These are phyloP conservation scores for Globisporangium paroecandrum DNA, from an alignment of 352 stramenopile genomes.

Conservation along the genomic window DNA sequence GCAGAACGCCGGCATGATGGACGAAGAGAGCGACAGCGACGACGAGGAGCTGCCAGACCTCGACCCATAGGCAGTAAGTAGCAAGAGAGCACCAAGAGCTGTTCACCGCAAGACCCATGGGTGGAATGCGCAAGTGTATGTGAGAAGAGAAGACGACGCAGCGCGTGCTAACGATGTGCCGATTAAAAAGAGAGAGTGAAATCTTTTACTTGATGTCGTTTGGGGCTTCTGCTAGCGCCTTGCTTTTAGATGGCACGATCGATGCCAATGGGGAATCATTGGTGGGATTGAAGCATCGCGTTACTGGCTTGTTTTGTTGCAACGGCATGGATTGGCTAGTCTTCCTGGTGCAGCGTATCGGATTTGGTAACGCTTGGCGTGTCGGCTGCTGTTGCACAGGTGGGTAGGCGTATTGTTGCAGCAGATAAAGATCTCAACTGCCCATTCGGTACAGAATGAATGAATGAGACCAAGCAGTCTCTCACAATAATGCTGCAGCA, in stretches of 20 bases:
- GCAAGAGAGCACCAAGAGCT: neutral
- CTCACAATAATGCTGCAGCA: neutral
- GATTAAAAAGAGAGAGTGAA: neutral
- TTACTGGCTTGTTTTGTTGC: neutral
- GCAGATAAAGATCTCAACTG: neutral
- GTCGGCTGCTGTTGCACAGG: neutral
- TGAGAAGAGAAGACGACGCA: neutral
- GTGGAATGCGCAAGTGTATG: neutral
- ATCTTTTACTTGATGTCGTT: neutral
- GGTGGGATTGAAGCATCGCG: neutral
- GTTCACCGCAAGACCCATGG: neutral
- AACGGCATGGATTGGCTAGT: neutral
- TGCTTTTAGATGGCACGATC: neutral
- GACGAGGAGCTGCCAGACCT: constrained; percentile 85
- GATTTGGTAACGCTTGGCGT: neutral
- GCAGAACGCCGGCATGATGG: constrained; percentile 80
- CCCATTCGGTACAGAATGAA: too few species aligned
- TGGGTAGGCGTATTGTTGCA: neutral
- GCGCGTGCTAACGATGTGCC: neutral
- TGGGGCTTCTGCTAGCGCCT: neutral
- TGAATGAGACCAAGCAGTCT: too few species aligned
- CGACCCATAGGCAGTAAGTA: constrained; percentile 48
- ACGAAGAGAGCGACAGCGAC: constrained; percentile 63
- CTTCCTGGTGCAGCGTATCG: neutral
- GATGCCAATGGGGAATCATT: neutral